Evolutionary conservation across 352 stramenopile genomes (phyloP).

Genomic region (Globisporangium nodosum): DNA sequence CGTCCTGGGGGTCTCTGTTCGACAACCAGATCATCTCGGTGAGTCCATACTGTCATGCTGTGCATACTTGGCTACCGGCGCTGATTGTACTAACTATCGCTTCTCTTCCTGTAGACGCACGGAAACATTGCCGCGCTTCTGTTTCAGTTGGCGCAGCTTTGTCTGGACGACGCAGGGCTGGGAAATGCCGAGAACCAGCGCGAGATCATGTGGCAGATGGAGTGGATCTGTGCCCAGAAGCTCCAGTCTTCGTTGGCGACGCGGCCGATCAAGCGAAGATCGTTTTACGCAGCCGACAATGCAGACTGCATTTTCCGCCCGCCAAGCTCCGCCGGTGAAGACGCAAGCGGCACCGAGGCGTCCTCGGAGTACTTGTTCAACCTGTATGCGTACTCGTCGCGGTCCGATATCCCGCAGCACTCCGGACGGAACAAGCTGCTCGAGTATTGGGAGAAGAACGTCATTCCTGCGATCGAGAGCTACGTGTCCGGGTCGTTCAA

Average conservation of each 20-base stretch:
- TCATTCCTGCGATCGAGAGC: constrained; percentile 77
- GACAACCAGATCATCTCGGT: constrained; percentile 61
- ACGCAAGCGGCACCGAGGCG: not conserved
- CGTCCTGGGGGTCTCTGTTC: constrained; percentile 44
- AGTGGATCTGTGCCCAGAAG: constrained; percentile 35
- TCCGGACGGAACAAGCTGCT: constrained; percentile 75
- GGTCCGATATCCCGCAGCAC: constrained; percentile 54
- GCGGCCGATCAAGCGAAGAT: constrained; percentile 35
- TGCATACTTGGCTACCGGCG: too few species aligned
- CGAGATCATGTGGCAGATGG: constrained; percentile 33
- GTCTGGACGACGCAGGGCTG: constrained; percentile 29
- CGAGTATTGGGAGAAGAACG: constrained; percentile 83
- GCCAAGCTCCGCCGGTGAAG: constrained; percentile 13
- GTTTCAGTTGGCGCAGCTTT: constrained; percentile 60
- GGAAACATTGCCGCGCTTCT: constrained; percentile 53
- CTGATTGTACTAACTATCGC: too few species aligned
- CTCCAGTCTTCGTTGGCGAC: constrained; percentile 39
- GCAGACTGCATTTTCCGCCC: constrained; percentile 25
- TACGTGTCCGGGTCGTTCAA: constrained; percentile 82
- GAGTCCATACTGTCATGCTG: constrained; percentile 6
- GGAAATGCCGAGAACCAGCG: constrained; percentile 28
- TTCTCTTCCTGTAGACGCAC: constrained; percentile 27
- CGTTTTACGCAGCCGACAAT: constrained; percentile 25
- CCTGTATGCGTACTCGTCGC: constrained; percentile 61
- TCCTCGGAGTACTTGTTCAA: constrained; percentile 60